These are phyloP conservation scores for Colletotrichum chlorophyti DNA, from an alignment of 2,329 filamentous ascomycete species.

Conservation along the genomic window DNA sequence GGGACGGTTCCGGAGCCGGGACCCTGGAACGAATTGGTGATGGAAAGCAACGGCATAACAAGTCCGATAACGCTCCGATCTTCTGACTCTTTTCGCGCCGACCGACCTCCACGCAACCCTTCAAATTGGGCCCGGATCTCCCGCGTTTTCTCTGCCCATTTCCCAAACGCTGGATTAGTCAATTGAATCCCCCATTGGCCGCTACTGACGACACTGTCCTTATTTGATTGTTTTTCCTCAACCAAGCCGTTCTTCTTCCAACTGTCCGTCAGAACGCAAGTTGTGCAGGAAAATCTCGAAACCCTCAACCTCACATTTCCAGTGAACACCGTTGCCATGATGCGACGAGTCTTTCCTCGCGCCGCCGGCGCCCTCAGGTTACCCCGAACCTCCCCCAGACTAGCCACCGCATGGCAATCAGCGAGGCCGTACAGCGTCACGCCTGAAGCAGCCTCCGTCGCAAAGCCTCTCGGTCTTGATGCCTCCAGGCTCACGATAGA, in stretches of 20 bases:
- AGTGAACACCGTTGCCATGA: slow-evolving; percentile 42
- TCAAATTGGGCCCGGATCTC: slow-evolving; percentile 16
- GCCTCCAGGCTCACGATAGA: slow-evolving; percentile 77
- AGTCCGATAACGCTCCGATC: slow-evolving; percentile 39
- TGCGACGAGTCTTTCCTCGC: slow-evolving; percentile 52
- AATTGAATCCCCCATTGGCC: slow-evolving; percentile 8
- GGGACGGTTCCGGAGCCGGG: slow-evolving; percentile 25
- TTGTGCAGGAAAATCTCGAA: neutral
- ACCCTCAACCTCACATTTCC: neutral
- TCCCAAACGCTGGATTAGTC: slow-evolving; percentile 20
- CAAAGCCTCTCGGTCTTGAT: slow-evolving; percentile 74
- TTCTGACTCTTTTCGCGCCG: slow-evolving; percentile 17
- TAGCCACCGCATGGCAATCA: slow-evolving; percentile 40
- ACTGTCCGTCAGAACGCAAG: too few species aligned
- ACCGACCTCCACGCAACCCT: slow-evolving; percentile 14
- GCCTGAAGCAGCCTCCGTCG: slow-evolving; percentile 53
- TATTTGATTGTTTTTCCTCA: neutral
- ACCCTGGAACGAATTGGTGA: slow-evolving; percentile 22
- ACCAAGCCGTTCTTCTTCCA: too few species aligned
- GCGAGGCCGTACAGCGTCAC: slow-evolving; percentile 60
- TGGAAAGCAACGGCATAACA: slow-evolving; percentile 31
- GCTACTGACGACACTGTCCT: neutral
- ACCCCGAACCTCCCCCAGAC: slow-evolving; percentile 35
- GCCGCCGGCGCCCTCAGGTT: slow-evolving; percentile 37
- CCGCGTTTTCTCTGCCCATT: neutral